Percentiles rank a stretch among this genome's conserved stretches.
Evolutionary conservation across 345 rosid species (phyloP).

Genomic region (Sonneratia caseolaris): DNA sequence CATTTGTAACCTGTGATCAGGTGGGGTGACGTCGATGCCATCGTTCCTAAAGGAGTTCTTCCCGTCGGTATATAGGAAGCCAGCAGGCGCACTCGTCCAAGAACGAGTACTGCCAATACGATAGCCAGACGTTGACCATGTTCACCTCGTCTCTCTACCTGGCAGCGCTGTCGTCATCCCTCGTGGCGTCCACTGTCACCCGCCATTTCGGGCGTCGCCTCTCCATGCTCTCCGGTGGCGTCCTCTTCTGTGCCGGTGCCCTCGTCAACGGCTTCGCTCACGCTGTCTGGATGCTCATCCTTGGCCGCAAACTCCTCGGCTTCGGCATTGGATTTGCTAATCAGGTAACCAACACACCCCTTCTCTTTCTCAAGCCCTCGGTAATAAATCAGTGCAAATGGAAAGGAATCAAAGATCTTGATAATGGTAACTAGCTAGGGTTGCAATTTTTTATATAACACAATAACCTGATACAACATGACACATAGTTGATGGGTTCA

Average conservation of each 20-base stretch:
- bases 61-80: constrained; percentile 43
- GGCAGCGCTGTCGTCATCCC: constrained; percentile 63
- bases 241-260: constrained; percentile 72
- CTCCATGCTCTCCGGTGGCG: constrained; percentile 72
- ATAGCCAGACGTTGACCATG: constrained; percentile 53
- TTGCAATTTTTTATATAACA: too few relatives aligned
- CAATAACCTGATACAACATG: too few relatives aligned
- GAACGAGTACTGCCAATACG: constrained; percentile 67
- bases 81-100: constrained; percentile 18
- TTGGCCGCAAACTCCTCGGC: constrained; percentile 73
- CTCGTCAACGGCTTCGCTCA: constrained; percentile 61
- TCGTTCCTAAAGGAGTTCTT: constrained; percentile 55
- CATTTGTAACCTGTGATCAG: constrained; percentile 16
- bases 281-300: constrained; percentile 62
- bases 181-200: constrained; percentile 68
- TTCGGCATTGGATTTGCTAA: constrained; percentile 80
- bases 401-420: too few relatives aligned
- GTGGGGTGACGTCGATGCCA: constrained; percentile 83
- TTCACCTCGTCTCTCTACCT: constrained; percentile 91
- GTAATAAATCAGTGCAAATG: too few relatives aligned
- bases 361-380: too few relatives aligned
- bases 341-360: constrained; percentile 14
- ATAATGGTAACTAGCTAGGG: too few relatives aligned
- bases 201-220: constrained; percentile 53
- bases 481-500: too few relatives aligned